These are phyloP conservation scores for Solanum dulcamara DNA, from an alignment of 257 asterid species.

Conservation along the genomic window DNA sequence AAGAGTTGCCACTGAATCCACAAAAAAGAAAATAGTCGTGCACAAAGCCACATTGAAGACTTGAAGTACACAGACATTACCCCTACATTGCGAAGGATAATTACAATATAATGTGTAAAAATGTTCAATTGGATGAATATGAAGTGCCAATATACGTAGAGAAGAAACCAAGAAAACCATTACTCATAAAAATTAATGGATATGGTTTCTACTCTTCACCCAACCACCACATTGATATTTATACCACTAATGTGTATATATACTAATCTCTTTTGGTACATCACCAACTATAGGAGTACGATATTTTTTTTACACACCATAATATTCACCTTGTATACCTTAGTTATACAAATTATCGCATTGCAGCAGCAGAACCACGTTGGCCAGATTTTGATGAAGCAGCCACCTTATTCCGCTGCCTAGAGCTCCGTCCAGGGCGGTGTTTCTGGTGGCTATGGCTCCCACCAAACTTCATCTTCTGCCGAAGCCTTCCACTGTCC, in stretches of 20 bases:
- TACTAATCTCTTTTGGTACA: background rate
- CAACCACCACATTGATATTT: background rate
- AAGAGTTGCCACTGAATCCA: too few relatives aligned
- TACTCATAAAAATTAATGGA: background rate
- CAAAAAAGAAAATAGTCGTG: too few relatives aligned
- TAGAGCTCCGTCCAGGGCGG: slow-evolving; percentile 23
- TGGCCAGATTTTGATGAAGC: slow-evolving; percentile 2
- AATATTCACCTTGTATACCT: background rate
- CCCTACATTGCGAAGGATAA: background rate
- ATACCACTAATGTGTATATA: background rate
- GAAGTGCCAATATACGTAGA: background rate
- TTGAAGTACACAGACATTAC: too few relatives aligned
- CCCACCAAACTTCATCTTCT: slow-evolving; percentile 46
- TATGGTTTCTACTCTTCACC: background rate
- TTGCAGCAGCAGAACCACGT: slow-evolving; percentile 3
- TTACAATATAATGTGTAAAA: background rate
- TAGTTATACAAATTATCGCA: background rate
- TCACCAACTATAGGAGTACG: background rate
- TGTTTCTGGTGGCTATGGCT: slow-evolving; percentile 25
- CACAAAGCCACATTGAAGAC: too few relatives aligned
- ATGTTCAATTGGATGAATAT: background rate
- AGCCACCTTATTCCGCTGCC: slow-evolving; percentile 6
- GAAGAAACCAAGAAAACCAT: background rate
- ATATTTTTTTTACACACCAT: background rate
- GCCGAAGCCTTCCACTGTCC: slow-evolving; percentile 47